Base-by-base conservation (phyloP, 2,329 filamentous ascomycete genomes). In the Ceratocystis huliohia region DNA sequence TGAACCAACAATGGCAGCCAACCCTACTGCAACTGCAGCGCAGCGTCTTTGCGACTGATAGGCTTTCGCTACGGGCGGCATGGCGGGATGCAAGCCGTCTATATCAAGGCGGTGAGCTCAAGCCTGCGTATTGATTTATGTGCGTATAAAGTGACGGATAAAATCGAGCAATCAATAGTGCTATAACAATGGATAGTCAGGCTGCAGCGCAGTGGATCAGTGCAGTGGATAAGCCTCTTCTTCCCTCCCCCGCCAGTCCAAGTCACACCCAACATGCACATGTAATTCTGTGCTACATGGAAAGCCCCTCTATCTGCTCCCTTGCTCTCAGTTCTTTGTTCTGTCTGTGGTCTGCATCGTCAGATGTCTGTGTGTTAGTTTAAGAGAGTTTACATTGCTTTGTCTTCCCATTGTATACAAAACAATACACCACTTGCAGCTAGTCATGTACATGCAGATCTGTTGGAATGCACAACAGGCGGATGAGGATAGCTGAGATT, bases 21-120 rank as follows among this genome's bases (percentile, higher is more conserved):
- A 57, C 53, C 53, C 53, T 57, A 57, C 46, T 50, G 46, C 45
- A 20, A 17, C 45, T 48, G 45, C 15, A n/a, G 15, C 17, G n/a
- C 46, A 50, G n/a, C 17, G 46, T 20, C 17, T 50, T 50, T 20
- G 6, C 20, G 7, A 50, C n/a, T 50, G 45, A 8, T 48, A 20
- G 45, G 45, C 45, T 48, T 48, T 20, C 5, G 17, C 3, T 48
- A 20, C 15, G 2, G 46, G 17, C 46, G 46, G 46, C 46, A 22
- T 30, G 20, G 50, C 8, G 50, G 50, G 20, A 28, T 56, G 8
- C 53, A 30, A 28, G 22, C 22, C 22, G 53, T 57, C 53, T 57
- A 57, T 57, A 57, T 57, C 53, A 57, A 57, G 53, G 53, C 53
- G 53, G 53, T 57, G 53, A 28, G 53, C 53, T 50, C 46, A 22